phyloP scores from a whole-genome alignment of 495 filamentous ascomycete genomes.

The Aspergillus cavernicola region DNA sequence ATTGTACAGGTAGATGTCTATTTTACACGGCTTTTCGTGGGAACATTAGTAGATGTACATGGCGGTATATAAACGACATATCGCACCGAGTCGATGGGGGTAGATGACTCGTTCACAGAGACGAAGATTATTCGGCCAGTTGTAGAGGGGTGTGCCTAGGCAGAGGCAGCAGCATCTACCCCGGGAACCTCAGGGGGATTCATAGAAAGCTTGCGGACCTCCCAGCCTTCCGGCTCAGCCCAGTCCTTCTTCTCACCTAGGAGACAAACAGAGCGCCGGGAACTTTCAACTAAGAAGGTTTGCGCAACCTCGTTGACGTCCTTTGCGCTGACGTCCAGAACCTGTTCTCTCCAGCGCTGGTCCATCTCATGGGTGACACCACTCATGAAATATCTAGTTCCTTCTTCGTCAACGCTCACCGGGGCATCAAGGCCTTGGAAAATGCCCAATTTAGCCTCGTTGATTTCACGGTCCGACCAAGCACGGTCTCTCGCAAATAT shows the following conservation, averaged over 20 bases:
- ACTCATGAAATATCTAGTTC: conserved; percentile 78
- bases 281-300: conserved; percentile 71
- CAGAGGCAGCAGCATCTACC: conserved; percentile 17
- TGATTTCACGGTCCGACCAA: conserved; percentile 84
- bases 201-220: conserved; percentile 44
- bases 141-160: conserved; percentile 5
- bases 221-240: conserved; percentile 46
- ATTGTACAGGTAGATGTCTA: conserved; percentile 18
- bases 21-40: conserved; percentile 13
- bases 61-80: background rate
- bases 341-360: conserved; percentile 76
- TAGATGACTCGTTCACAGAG: too few relatives aligned
- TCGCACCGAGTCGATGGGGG: background rate
- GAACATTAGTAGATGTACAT: conserved; percentile 12
- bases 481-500: conserved; percentile 76
- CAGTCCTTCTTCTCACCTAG: conserved; percentile 84
- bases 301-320: conserved; percentile 80
- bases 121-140: too few relatives aligned
- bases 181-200: conserved; percentile 15
- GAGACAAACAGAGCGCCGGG: conserved; percentile 54
- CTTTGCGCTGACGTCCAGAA: conserved; percentile 80
- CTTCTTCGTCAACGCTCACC: conserved; percentile 79
- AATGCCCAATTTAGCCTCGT: conserved; percentile 92
- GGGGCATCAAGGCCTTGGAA: conserved; percentile 97
- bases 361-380: conserved; percentile 87